A percentile compares a stretch with the other conserved stretches of the same genome.
These are phyloP conservation scores for Pigoraptor vietnamica DNA, from an alignment of 78 protist genomes.

Conservation along the genomic window DNA sequence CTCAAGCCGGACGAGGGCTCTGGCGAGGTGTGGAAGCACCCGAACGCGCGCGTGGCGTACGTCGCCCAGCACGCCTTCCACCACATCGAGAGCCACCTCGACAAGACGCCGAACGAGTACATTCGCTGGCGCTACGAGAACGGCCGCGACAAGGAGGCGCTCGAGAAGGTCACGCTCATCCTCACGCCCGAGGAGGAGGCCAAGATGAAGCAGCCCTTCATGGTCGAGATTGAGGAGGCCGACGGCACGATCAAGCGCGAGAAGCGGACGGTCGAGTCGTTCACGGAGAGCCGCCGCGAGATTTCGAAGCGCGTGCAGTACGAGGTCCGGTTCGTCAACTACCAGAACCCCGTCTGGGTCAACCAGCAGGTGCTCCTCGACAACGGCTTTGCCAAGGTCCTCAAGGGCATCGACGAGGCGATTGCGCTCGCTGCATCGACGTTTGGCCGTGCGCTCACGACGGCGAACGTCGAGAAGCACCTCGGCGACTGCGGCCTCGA, in stretches of 20 bases:
- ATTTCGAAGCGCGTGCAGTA: constrained; percentile 10
- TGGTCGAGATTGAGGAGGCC: constrained; percentile 11
- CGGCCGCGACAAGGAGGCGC: constrained; percentile 44
- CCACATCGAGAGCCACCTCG: constrained; percentile 31
- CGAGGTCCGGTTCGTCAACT: constrained; percentile 20
- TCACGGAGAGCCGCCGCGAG: constrained; percentile 41
- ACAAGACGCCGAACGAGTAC: constrained; percentile 53
- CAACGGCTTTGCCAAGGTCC: constrained; percentile 34
- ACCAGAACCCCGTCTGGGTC: constrained; percentile 19
- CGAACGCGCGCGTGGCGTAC: constrained; percentile 40
- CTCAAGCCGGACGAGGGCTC: constrained; percentile 38
- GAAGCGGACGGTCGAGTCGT: constrained; percentile 29
- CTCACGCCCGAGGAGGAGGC: constrained; percentile 56
- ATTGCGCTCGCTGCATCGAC: constrained; percentile 26
- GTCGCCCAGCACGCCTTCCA: constrained; percentile 66
- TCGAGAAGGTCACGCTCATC: constrained; percentile 29
- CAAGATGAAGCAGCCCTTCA: constrained; percentile 19
- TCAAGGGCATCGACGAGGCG: constrained; percentile 48
- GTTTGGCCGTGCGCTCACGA: constrained; percentile 41
- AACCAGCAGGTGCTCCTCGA: constrained; percentile 28
- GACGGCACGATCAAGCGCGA: constrained; percentile 15
- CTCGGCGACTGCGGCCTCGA: constrained; percentile 37
- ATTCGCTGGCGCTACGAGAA: constrained; percentile 51
- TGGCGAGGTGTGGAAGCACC: constrained; percentile 58
- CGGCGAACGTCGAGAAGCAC: constrained; percentile 53